Evolutionary conservation across 192 early-diverging fungal genomes (phyloP).

Genomic region (Entomortierella parvispora): DNA sequence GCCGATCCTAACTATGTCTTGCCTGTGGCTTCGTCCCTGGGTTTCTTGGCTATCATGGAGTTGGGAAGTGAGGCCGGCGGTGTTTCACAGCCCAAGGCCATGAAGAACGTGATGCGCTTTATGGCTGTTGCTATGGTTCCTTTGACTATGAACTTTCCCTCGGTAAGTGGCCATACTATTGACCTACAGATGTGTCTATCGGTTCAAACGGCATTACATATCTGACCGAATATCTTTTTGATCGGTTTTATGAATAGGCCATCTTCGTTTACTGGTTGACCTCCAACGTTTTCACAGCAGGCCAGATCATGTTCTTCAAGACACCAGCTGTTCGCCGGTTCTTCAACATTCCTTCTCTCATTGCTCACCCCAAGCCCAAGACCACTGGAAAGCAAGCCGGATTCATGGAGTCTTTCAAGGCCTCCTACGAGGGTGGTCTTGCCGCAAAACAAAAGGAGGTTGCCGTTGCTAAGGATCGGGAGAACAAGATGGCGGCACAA

Average conservation of each 20-base stretch:
- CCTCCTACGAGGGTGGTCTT: conserved; percentile 44
- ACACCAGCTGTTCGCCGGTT: conserved; percentile 61
- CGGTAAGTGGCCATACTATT: conserved; percentile 15
- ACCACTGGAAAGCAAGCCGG: conserved; percentile 44
- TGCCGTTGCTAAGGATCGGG: conserved; percentile 28
- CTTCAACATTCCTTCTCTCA: conserved; percentile 68
- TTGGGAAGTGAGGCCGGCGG: conserved; percentile 54
- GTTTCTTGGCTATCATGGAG: conserved; percentile 81
- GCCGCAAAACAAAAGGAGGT: conserved; percentile 44
- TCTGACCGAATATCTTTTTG: background rate
- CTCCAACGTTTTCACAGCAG: conserved; percentile 75
- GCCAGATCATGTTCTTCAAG: conserved; percentile 76
- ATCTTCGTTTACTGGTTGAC: conserved; percentile 90
- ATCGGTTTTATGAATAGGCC: conserved; percentile 51
- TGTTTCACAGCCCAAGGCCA: conserved; percentile 31
- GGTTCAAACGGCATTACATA: background rate
- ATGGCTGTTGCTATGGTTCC: conserved; percentile 54
- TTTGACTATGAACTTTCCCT: conserved; percentile 50
- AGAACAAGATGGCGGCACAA: conserved; percentile 41
- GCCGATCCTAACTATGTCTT: conserved; percentile 87
- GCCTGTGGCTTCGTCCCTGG: conserved; percentile 74
- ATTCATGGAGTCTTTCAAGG: conserved; percentile 63
- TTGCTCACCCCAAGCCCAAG: conserved; percentile 55
- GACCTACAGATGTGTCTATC: background rate
- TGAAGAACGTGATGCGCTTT: conserved; percentile 53